Conservation (phyloP, 2,329 filamentous ascomycete species). For the Botrytis sinoallii region DNA sequence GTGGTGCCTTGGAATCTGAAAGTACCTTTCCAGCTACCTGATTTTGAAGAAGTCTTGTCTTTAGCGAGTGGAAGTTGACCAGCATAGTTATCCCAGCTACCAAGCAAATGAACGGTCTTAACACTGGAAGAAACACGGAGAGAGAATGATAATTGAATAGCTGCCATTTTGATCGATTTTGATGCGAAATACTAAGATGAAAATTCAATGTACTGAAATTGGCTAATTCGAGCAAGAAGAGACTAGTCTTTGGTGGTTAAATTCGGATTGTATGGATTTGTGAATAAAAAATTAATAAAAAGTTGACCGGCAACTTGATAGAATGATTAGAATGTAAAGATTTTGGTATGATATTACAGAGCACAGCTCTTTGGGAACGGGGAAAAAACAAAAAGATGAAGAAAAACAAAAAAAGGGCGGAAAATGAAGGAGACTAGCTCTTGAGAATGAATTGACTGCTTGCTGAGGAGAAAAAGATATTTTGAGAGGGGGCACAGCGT, state of each 20-base stretch:
- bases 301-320: constrained; percentile 52
- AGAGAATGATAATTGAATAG: constrained; percentile 91
- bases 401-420: constrained; percentile 50
- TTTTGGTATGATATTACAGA: constrained; percentile 42
- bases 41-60: constrained; percentile 78
- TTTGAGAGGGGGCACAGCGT: constrained; percentile 27
- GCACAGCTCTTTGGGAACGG: constrained; percentile 52
- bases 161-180: constrained; percentile 65
- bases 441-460: constrained; percentile 52
- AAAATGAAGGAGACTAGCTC: constrained; percentile 47
- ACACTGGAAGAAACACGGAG: constrained; percentile 94
- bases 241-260: constrained; percentile 33
- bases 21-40: constrained; percentile 90
- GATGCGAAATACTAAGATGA: constrained; percentile 39
- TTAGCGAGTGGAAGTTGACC: constrained; percentile 93
- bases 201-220: constrained; percentile 29
- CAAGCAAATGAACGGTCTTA: constrained; percentile 96
- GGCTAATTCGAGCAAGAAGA: constrained; percentile 42
- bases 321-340: constrained; percentile 37
- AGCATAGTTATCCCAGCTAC: constrained; percentile 96
- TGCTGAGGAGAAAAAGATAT: constrained; percentile 55
- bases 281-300: constrained; percentile 52
- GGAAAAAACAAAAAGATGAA: constrained; percentile 38
- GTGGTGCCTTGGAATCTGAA: constrained; percentile 91
- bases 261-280: constrained; percentile 39